A percentile compares a stretch with the other conserved stretches of the same genome.
Conservation (phyloP, 176 grass and related monocot genomes). For the Eragrostis nindensis region DNA sequence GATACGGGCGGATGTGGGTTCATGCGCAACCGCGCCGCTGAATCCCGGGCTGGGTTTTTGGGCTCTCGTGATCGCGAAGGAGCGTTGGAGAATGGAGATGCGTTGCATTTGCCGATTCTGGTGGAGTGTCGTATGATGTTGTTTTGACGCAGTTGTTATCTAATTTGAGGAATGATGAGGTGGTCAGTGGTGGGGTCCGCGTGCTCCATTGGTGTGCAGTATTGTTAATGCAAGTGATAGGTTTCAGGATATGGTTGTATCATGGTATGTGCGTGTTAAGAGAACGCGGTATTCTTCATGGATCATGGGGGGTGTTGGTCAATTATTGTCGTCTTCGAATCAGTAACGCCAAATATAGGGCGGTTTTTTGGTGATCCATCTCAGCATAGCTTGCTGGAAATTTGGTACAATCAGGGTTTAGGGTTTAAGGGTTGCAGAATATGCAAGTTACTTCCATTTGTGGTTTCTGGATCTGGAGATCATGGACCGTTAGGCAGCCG, state of each 20-base stretch:
- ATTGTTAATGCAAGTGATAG: background rate
- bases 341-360: background rate
- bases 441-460: background rate
- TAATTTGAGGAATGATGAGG: slow-evolving; percentile 5
- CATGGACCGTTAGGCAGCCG: background rate
- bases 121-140: background rate
- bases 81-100: background rate
- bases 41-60: slow-evolving; percentile 9
- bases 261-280: background rate
- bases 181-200: too few species aligned
- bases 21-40: background rate
- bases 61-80: background rate
- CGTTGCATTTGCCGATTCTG: background rate
- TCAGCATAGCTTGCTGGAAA: background rate
- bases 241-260: slow-evolving; percentile 23
- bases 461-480: slow-evolving; percentile 28
- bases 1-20: background rate
- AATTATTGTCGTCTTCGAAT: background rate
- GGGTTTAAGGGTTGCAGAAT: slow-evolving; percentile 37
- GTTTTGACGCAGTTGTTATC: background rate
- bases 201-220: too few species aligned
- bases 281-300: background rate
- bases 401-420: background rate
- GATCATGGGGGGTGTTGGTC: background rate
- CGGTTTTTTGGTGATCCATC: background rate